Evolutionary conservation across 768 basidiomycete genomes (phyloP), one percentile per base, ranked within the genome.

Genomic region (Lanmaoa pseudosensibilis): DNA sequence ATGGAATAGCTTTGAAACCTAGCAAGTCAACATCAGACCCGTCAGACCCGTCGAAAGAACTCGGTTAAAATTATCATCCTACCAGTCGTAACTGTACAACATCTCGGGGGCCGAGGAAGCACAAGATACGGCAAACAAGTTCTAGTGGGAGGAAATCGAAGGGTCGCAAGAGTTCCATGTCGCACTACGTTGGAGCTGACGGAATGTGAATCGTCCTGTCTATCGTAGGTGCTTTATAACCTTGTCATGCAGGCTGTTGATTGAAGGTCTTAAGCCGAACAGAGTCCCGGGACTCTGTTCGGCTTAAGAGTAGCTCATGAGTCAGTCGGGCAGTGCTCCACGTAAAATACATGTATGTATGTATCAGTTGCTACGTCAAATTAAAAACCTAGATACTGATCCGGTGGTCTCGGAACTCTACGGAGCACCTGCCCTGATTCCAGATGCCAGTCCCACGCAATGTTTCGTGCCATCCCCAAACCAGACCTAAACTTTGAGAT

Each of bases 1-100:
- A 13, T 27, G 38, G 32, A 61, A 52, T 8, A 33, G 10, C 54
- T 43, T 61, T 44, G 50, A 56, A 21, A 52, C 50, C 60, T 61
- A 5, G 19, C 8, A 40, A 15, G 8, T 37, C 23, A 15, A n/a
- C 2, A 21, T 34, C 21, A 15, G 12, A 25, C 25, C 21, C 44
- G 10, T 30, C 45, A 30, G 10, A 30, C 9, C 5, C 4, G 44
- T 18, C 18, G 30, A 30, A n/a, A n/a, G 11, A 30, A 8, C 27
- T 46, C 12, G 5, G 12, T n/a, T 5, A 7, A 23, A 30, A 13
- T 4, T 8, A 5, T 23, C 10, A 34, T 13, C 32, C 5, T 18
- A 52, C 51, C 32, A 34, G 5, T 34, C 40, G 51, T n/a, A 52
- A 52, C 40, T 13, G 40, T 5, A 43, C 32, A 4, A 52, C 51